A percentile compares a stretch with the other conserved stretches of the same genome.
Evolutionary conservation across 805 yeast genomes (phyloP).

Genomic region (Candida maris): DNA sequence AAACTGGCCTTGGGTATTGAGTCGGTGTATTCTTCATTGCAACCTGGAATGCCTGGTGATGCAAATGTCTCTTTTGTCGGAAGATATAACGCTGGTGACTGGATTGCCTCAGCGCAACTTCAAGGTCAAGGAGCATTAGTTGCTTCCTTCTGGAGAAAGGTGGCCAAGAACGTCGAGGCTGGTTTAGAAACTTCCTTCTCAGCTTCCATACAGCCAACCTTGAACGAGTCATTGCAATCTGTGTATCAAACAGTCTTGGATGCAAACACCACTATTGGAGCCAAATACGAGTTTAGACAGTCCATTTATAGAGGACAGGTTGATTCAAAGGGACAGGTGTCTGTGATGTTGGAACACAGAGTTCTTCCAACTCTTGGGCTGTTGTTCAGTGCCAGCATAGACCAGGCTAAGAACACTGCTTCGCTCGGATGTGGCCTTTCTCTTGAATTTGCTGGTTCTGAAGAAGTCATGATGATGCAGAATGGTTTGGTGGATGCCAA

Average conservation of each 20-base stretch:
- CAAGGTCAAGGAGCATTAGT: conserved; percentile 89
- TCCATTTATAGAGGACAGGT: conserved; percentile 93
- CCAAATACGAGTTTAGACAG: conserved; percentile 96
- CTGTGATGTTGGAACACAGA: conserved; percentile 88
- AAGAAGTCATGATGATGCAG: conserved; percentile 88
- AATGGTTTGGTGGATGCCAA: conserved; percentile 79
- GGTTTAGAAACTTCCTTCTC: conserved; percentile 84
- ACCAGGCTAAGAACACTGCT: conserved; percentile 75
- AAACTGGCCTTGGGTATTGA: conserved; percentile 87
- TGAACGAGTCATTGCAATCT: conserved; percentile 72
- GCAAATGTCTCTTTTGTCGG: conserved; percentile 87
- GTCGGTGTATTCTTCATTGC: conserved; percentile 78
- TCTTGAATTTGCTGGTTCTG: conserved; percentile 92
- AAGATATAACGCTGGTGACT: conserved; percentile 81
- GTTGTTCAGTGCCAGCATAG: conserved; percentile 85
- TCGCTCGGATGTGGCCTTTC: conserved; percentile 92
- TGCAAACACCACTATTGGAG: conserved; percentile 91
- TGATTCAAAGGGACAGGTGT: conserved; percentile 86
- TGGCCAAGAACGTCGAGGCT: conserved; percentile 90
- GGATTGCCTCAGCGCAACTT: conserved; percentile 92
- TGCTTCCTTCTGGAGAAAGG: conserved; percentile 92
- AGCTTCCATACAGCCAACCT: conserved; percentile 74
- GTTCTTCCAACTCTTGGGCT: conserved; percentile 87
- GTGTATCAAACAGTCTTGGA: conserved; percentile 81
- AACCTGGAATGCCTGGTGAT: conserved; percentile 73